Conservation (phyloP, 108 stramenopile species). For the Ochromonas danica region DNA sequence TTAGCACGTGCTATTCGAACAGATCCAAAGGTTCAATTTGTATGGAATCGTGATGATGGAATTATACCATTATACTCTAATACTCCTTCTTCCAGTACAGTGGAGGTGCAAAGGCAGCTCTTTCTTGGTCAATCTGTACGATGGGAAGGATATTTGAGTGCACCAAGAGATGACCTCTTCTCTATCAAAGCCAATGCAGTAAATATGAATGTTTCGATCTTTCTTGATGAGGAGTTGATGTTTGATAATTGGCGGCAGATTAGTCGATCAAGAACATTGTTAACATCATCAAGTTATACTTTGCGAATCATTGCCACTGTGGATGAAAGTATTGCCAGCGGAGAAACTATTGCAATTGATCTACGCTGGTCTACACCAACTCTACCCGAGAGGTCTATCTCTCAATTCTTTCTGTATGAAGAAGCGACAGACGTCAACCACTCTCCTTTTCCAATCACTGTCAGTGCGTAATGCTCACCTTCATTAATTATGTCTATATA, state of each 20-base stretch:
- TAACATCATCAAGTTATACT: background rate
- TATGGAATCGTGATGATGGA: background rate
- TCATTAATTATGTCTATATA: no score
- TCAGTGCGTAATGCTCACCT: no score
- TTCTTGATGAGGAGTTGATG: background rate
- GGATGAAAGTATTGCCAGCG: background rate
- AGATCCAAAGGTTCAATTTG: background rate
- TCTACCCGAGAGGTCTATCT: background rate
- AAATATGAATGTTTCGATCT: background rate
- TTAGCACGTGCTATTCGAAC: background rate
- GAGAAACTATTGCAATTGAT: background rate
- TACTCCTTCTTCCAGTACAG: background rate
- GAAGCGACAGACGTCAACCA: background rate
- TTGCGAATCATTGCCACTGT: background rate
- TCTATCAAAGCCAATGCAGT: background rate
- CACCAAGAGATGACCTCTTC: background rate
- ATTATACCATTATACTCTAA: background rate
- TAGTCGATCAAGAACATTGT: background rate
- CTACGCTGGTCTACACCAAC: constrained; percentile 9
- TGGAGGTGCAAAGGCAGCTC: background rate
- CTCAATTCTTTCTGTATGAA: background rate
- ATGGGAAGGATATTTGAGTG: background rate
- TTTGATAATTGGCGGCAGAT: background rate
- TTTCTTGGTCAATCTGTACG: background rate
- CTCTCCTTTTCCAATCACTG: background rate